Conservation (phyloP, 345 rosid genomes). For the Syzygium oleosum region DNA sequence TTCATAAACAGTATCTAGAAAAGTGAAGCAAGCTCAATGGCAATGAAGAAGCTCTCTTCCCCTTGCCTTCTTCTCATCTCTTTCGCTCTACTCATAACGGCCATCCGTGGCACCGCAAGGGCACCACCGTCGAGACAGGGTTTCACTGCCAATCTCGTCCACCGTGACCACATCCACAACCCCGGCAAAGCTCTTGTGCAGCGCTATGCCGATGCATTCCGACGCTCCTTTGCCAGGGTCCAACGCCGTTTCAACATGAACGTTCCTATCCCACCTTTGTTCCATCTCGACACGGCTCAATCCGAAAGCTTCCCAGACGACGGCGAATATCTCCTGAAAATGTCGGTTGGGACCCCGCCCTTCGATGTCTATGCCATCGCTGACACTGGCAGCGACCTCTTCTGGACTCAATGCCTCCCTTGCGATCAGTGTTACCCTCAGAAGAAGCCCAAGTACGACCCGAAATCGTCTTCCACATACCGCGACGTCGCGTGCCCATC, state of each 20-base stretch:
- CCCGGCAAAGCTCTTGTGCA: background rate
- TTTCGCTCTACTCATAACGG: background rate
- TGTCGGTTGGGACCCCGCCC: conserved; percentile 3
- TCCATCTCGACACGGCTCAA: background rate
- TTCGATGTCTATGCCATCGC: conserved; percentile 2
- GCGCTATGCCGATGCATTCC: conserved; percentile 1
- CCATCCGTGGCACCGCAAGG: background rate
- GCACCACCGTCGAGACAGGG: background rate
- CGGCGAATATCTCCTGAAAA: conserved; percentile 2
- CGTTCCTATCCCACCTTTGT: background rate
- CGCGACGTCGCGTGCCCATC: background rate
- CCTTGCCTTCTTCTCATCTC: background rate
- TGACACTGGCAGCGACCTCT: conserved; percentile 3
- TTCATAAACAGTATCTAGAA: background rate
- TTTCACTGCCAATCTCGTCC: conserved; percentile 17
- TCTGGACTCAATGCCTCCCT: conserved; percentile 11
- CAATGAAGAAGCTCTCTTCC: background rate
- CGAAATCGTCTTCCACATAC: conserved; percentile 19
- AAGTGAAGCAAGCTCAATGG: background rate
- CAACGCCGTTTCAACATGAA: background rate
- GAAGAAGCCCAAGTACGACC: conserved; percentile 2
- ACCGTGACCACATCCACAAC: conserved; percentile 14
- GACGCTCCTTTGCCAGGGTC: background rate
- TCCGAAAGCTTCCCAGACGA: background rate
- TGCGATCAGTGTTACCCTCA: conserved; percentile 4